Evolutionary conservation across 306 rosid species (phyloP).

Genomic region (Geum urbanum): DNA sequence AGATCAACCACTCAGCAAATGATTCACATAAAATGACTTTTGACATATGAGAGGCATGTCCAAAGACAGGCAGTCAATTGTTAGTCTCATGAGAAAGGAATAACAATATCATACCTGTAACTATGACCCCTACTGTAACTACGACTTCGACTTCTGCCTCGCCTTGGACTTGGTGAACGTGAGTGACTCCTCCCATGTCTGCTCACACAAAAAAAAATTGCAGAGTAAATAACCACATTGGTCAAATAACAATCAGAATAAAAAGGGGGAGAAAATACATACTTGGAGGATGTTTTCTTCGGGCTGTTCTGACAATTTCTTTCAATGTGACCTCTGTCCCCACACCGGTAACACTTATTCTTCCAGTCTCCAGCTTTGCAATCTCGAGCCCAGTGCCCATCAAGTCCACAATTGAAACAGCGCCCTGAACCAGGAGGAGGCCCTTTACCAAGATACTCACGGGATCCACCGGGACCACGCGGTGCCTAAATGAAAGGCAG

Average conservation of each 20-base stretch:
- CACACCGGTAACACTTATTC: constrained; percentile 52
- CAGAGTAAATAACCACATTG: not conserved
- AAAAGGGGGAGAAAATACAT: not conserved
- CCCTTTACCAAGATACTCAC: constrained; percentile 46
- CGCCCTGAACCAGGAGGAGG: constrained; percentile 57
- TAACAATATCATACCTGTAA: constrained; percentile 34
- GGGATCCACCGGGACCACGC: constrained; percentile 48
- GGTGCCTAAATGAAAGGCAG: constrained; percentile 32
- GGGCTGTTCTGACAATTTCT: constrained; percentile 55
- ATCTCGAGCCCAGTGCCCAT: constrained; percentile 57
- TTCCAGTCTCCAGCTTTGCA: constrained; percentile 60
- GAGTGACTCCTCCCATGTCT: constrained; percentile 41
- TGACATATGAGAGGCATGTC: not conserved
- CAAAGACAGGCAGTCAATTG: not conserved
- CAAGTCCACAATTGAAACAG: constrained; percentile 53
- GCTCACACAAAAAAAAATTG: not conserved
- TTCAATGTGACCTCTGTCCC: constrained; percentile 51
- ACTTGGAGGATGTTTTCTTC: constrained; percentile 33
- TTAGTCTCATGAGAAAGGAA: not conserved
- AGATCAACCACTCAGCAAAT: not conserved
- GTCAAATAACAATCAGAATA: not conserved
- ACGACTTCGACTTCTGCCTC: constrained; percentile 51
- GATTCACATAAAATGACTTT: not conserved
- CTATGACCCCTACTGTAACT: constrained; percentile 56
- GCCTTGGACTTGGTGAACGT: constrained; percentile 43